Evolutionary conservation across 2,329 filamentous ascomycete genomes (phyloP).

Genomic region (Venturiaceae sp.): DNA sequence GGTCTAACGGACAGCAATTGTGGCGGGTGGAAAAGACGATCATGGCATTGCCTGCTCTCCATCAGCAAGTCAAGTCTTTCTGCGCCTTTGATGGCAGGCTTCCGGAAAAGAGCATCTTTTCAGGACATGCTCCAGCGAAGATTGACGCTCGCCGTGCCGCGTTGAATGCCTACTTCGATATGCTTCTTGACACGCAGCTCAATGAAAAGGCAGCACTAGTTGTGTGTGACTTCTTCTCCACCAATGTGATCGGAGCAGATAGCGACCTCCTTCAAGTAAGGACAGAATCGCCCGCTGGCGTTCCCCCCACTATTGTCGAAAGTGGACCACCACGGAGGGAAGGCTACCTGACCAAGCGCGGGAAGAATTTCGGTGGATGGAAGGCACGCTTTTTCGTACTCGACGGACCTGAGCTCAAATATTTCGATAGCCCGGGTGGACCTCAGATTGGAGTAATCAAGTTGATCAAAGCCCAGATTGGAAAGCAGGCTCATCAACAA

Average conservation of each 20-base stretch:
- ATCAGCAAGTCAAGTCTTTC: slow-evolving; percentile 68
- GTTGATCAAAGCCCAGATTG: slow-evolving; percentile 81
- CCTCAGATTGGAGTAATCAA: slow-evolving; percentile 91
- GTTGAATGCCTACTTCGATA: slow-evolving; percentile 77
- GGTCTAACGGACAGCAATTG: slow-evolving; percentile 66
- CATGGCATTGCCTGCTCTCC: slow-evolving; percentile 67
- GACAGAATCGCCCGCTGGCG: slow-evolving; percentile 9
- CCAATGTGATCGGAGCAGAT: slow-evolving; percentile 51
- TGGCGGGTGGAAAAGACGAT: slow-evolving; percentile 95
- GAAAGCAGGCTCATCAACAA: slow-evolving; percentile 69
- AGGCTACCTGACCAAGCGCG: slow-evolving; percentile 90
- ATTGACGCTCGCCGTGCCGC: slow-evolving; percentile 77
- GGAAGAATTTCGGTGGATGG: slow-evolving; percentile 99
- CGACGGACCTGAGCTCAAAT: slow-evolving; percentile 65
- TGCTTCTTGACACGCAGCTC: slow-evolving; percentile 72
- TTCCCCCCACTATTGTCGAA: neutral
- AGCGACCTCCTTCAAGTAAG: slow-evolving; percentile 20
- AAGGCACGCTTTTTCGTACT: slow-evolving; percentile 72
- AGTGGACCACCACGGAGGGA: slow-evolving; percentile 64
- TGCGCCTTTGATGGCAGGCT: slow-evolving; percentile 63
- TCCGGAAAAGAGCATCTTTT: slow-evolving; percentile 80
- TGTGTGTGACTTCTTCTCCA: slow-evolving; percentile 78
- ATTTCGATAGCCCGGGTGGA: slow-evolving; percentile 86
- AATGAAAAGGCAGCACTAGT: slow-evolving; percentile 68
- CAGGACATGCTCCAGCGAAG: slow-evolving; percentile 85